Evolutionary conservation across 2,329 filamentous ascomycete species (phyloP), one percentile per base, ranked within the genome.

Genomic region (Trichoderma asperellum): DNA sequence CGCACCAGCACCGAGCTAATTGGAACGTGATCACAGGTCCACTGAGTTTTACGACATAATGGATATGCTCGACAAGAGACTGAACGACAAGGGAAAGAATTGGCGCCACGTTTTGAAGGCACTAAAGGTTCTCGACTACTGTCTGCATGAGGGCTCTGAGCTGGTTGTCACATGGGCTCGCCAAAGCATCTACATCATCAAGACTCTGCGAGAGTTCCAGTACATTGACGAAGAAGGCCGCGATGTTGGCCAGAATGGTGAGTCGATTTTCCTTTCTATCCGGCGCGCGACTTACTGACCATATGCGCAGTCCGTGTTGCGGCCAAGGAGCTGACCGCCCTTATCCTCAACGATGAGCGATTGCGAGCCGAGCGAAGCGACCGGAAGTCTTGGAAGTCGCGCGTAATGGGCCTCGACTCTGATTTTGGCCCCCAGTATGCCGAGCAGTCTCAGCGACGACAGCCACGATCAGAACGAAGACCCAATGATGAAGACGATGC

Each of bases 61-160:
- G 91, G 96, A 99, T 80, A 99, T 99, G 93, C 86, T 99, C 74
- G 96, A 99, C 83, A 98, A 98, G 85, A 91, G 96, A 74, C 84
- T 99, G 77, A 99, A 99, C 77, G 96, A 99, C 82, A 98, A 99
- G 82, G 96, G 96, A 78, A 99, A 98, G 86, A 99, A 99, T 80
- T 99, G 96, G 96, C 91, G 96, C 76, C 96, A 99, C 79, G 96
- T 99, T 14, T 84, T 99, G 70, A 99, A 99, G 82, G 96, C 96
- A 53, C 85, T 99, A 74, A 99, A 99, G 80, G 96, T 99, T 65
- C 87, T 98, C 69, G 96, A 99, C 81, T 99, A 99, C 82, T 97
- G 94, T 82, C 86, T 99, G 69, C 96, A 99, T 79, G 96, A 99
- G 80, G 96, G 96, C 59, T 97, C 94, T 0, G 96, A 98, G 81